These are phyloP conservation scores for Excoecaria cochinchinensis DNA, from an alignment of 345 rosid species.

Conservation along the genomic window DNA sequence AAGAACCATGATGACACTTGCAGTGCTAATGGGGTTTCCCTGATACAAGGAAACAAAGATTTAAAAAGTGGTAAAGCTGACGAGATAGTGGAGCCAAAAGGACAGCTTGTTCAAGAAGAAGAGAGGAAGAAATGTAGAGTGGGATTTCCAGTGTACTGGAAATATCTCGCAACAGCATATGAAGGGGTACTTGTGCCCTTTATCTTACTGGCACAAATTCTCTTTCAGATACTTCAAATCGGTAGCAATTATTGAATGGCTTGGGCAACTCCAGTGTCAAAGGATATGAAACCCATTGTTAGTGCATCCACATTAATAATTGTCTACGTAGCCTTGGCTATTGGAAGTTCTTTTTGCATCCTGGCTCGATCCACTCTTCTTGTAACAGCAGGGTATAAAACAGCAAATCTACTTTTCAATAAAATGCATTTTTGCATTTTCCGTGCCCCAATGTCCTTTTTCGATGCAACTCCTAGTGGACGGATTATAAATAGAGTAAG, in stretches of 20 bases:
- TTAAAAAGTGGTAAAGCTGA: conserved; percentile 33
- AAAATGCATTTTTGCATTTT: conserved; percentile 63
- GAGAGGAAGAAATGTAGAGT: conserved; percentile 79
- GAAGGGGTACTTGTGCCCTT: conserved; percentile 68
- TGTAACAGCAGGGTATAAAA: conserved; percentile 49
- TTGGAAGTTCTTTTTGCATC: conserved; percentile 57
- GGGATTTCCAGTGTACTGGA: conserved; percentile 54
- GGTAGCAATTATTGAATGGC: conserved; percentile 87
- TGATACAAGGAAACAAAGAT: conserved; percentile 28
- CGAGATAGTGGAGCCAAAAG: conserved; percentile 37
- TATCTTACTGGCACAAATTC: conserved; percentile 50
- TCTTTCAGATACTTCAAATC: conserved; percentile 58
- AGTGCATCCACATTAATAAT: conserved; percentile 36
- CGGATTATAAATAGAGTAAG: conserved; percentile 62
- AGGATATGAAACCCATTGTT: conserved; percentile 46
- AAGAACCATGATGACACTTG: conserved; percentile 17
- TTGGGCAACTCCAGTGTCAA: conserved; percentile 65
- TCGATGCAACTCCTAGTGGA: conserved; percentile 76
- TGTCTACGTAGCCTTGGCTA: conserved; percentile 54
- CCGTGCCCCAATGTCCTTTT: conserved; percentile 82
- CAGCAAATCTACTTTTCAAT: conserved; percentile 59
- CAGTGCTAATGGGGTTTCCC: no score
- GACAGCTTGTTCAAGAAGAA: conserved; percentile 66
- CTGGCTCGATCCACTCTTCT: conserved; percentile 46
- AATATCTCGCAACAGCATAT: conserved; percentile 55